Conservation (phyloP, 1,139 yeast species). For the Nematodospora anomalae region DNA sequence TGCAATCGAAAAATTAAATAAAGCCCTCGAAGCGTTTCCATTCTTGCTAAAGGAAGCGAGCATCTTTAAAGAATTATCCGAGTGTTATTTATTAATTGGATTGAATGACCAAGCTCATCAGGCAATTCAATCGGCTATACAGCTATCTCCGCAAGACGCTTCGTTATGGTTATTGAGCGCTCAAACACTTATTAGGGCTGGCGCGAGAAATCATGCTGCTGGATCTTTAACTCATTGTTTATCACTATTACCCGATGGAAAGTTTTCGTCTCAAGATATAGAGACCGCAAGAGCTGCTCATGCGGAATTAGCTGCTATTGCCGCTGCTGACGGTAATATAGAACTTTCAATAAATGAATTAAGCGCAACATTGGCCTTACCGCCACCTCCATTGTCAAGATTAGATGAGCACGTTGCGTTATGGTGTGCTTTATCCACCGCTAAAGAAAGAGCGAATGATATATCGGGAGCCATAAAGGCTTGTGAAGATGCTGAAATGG, state of each 20-base stretch:
- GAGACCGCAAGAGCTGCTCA: conserved; percentile 54
- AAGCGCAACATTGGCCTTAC: conserved; percentile 47
- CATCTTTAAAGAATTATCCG: conserved; percentile 50
- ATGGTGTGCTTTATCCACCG: conserved; percentile 54
- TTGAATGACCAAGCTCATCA: conserved; percentile 54
- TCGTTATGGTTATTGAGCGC: conserved; percentile 49
- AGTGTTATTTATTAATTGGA: conserved; percentile 47
- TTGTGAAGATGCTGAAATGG: conserved; percentile 47
- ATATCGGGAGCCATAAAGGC: conserved; percentile 47
- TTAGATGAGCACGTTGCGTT: conserved; percentile 48
- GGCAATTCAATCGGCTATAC: conserved; percentile 47
- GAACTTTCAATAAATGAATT: conserved; percentile 49
- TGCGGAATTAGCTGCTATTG: conserved; percentile 53
- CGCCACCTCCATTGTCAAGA: conserved; percentile 48
- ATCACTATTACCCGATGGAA: conserved; percentile 34
- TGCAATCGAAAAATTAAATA: conserved; percentile 43
- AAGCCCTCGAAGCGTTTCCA: conserved; percentile 36
- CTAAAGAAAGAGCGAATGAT: conserved; percentile 51
- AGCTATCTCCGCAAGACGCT: conserved; percentile 42
- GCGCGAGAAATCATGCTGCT: conserved; percentile 45
- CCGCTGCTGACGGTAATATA: conserved; percentile 51
- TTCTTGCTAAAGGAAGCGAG: conserved; percentile 32
- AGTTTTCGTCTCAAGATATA: conserved; percentile 30
- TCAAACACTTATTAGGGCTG: conserved; percentile 44
- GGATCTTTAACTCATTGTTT: conserved; percentile 47